Percentiles rank a stretch among this genome's conserved stretches.
Conservation (phyloP, 495 filamentous ascomycete genomes). For the Penicillium herquei region DNA sequence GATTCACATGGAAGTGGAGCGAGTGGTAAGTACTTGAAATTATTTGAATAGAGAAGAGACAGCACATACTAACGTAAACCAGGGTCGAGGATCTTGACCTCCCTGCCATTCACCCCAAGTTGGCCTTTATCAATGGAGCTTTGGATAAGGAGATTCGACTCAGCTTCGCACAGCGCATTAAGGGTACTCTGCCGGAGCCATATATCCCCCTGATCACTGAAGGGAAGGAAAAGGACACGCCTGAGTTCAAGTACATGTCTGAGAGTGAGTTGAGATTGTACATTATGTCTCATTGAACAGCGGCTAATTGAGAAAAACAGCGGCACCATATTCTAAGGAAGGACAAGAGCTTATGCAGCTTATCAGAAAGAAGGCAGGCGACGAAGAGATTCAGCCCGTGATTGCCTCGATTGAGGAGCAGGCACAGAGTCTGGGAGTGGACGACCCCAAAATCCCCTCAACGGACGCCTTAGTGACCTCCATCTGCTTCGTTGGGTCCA, state of each 20-base stretch:
- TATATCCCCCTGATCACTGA: conserved; percentile 80
- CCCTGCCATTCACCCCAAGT: conserved; percentile 75
- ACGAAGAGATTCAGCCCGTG: conserved; percentile 74
- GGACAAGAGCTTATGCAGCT: conserved; percentile 75
- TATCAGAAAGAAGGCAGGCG: conserved; percentile 77
- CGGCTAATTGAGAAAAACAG: conserved; percentile 38
- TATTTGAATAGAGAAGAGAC: not conserved
- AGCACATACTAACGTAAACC: conserved; percentile 6
- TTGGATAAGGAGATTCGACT: conserved; percentile 97
- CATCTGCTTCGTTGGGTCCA: conserved; percentile 88
- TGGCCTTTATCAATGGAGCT: conserved; percentile 85
- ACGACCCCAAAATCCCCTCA: conserved; percentile 73
- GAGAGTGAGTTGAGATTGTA: conserved; percentile 56
- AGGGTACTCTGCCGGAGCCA: conserved; percentile 83
- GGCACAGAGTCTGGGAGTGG: conserved; percentile 61
- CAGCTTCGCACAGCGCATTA: conserved; percentile 94
- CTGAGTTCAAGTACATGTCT: conserved; percentile 86
- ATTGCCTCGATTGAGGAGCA: conserved; percentile 75
- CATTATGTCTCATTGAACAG: not conserved
- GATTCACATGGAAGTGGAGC: conserved; percentile 99
- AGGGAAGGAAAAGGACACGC: conserved; percentile 88
- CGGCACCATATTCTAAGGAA: conserved; percentile 75
- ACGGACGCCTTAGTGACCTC: conserved; percentile 92
- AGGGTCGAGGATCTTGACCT: conserved; percentile 81
- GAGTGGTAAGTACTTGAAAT: conserved; percentile 66